phyloP scores from a whole-genome alignment of 2,329 filamentous ascomycete genomes.

The Elsinoe australis region DNA sequence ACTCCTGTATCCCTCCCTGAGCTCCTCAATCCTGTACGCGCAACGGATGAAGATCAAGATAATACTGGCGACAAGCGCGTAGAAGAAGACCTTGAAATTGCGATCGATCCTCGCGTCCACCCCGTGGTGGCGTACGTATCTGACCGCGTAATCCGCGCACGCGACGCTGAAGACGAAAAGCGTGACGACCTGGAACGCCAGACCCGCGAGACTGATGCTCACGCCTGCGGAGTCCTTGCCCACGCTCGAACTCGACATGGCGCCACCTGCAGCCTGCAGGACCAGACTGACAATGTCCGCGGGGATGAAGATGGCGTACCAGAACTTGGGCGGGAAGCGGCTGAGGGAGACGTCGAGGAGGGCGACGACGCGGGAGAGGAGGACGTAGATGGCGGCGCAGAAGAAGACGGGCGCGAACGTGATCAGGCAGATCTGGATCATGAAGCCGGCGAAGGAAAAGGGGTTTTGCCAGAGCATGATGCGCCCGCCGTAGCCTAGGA shows the following conservation, averaged over 20 bases:
- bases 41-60: conserved; percentile 56
- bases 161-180: conserved; percentile 48
- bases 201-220: conserved; percentile 58
- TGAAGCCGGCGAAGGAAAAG: conserved; percentile 38
- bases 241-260: conserved; percentile 23
- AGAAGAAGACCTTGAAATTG: conserved; percentile 51
- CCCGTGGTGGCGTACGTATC: neutral
- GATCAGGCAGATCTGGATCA: conserved; percentile 41
- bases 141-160: conserved; percentile 42
- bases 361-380: conserved; percentile 34
- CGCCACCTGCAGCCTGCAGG: conserved; percentile 55
- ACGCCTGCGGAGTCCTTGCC: conserved; percentile 37
- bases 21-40: conserved; percentile 57
- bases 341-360: conserved; percentile 20
- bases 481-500: conserved; percentile 53
- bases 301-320: conserved; percentile 46
- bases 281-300: conserved; percentile 55
- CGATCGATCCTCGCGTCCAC: conserved; percentile 21
- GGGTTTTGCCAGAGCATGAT: conserved; percentile 49
- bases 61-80: conserved; percentile 48
- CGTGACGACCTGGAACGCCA: conserved; percentile 53
- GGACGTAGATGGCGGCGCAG: conserved; percentile 57
- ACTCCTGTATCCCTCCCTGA: conserved; percentile 55
- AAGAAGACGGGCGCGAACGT: conserved; percentile 60
- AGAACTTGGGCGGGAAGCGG: conserved; percentile 22